Percentiles rank a stretch among this genome's conserved stretches.
These are phyloP conservation scores for Claviceps sp. DNA, from an alignment of 2,329 filamentous ascomycete species.

Conservation along the genomic window DNA sequence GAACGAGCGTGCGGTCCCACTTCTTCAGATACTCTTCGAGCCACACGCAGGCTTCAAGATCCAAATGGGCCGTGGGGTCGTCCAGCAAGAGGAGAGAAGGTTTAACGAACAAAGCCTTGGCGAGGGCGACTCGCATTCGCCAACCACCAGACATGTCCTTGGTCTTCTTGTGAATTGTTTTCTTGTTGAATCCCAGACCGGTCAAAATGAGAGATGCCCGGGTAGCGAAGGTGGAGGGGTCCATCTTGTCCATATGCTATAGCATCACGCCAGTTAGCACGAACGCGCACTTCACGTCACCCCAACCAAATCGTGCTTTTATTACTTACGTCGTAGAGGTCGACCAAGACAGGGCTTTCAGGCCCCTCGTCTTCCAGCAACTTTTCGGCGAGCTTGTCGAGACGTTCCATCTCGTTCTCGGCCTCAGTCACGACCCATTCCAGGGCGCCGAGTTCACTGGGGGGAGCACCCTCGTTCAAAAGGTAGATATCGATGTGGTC, in stretches of 20 bases:
- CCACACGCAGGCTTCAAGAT: conserved; percentile 99
- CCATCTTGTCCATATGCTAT: conserved; percentile 96
- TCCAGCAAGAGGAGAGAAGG: conserved; percentile 90
- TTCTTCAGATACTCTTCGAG: conserved; percentile 99
- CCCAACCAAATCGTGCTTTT: too few species aligned
- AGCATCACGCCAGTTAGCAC: conserved; percentile 10
- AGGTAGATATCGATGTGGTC: conserved; percentile 97
- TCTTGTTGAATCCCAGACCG: conserved; percentile 98
- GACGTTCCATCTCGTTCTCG: conserved; percentile 77
- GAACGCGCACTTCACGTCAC: not conserved
- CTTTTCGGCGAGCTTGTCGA: conserved; percentile 80
- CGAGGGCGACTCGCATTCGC: conserved; percentile 98
- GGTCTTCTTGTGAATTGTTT: conserved; percentile 96
- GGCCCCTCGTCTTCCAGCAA: conserved; percentile 86
- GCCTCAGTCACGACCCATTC: conserved; percentile 97
- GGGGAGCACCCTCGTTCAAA: conserved; percentile 89
- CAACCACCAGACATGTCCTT: conserved; percentile 99
- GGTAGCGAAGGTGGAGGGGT: conserved; percentile 91
- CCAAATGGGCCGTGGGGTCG: conserved; percentile 97
- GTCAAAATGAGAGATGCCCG: conserved; percentile 93
- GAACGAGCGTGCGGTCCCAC: conserved; percentile 92
- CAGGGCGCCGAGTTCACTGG: conserved; percentile 75
- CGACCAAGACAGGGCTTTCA: conserved; percentile 78
- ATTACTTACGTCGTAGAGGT: conserved; percentile 77
- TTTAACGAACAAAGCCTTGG: conserved; percentile 96